phyloP scores from a whole-genome alignment of 148 eudicot genomes.

The Suaeda aralocaspica region DNA sequence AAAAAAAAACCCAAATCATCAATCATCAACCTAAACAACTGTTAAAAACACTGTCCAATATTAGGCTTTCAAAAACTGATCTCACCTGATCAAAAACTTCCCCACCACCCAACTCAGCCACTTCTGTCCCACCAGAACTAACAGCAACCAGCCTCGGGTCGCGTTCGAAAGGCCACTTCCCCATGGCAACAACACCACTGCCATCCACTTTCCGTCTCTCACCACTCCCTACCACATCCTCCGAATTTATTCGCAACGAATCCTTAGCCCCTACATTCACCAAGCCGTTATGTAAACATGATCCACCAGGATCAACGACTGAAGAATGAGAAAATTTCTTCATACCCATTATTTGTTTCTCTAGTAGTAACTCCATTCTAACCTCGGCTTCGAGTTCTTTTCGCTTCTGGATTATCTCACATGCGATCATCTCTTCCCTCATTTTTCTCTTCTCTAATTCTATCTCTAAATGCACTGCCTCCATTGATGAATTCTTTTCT shows the following conservation, averaged over 20 bases:
- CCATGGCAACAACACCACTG: slow-evolving; percentile 6
- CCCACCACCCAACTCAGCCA: neutral
- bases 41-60: too few relatives aligned
- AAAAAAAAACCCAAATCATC: too few relatives aligned
- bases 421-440: slow-evolving; percentile 21
- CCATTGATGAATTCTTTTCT: slow-evolving; percentile 1
- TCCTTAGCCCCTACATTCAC: slow-evolving; percentile 19
- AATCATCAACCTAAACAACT: too few relatives aligned
- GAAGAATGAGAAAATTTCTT: slow-evolving; percentile 3
- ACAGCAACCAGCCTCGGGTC: slow-evolving; percentile 10
- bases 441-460: slow-evolving; percentile 16
- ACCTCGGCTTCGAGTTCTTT: slow-evolving; percentile 23
- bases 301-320: slow-evolving; percentile 15
- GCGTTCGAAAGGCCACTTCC: slow-evolving; percentile 17
- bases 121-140: slow-evolving; percentile 5
- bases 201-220: too few relatives aligned
- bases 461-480: slow-evolving; percentile 6
- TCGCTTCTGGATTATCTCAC: neutral
- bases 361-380: slow-evolving; percentile 19
- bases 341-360: slow-evolving; percentile 23
- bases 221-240: too few relatives aligned
- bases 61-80: too few relatives aligned
- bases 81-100: slow-evolving; percentile 21
- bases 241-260: neutral
- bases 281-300: slow-evolving; percentile 13